Base-by-base conservation (phyloP, 371 early-diverging fungal species). In the Apophysomyces sp. region DNA sequence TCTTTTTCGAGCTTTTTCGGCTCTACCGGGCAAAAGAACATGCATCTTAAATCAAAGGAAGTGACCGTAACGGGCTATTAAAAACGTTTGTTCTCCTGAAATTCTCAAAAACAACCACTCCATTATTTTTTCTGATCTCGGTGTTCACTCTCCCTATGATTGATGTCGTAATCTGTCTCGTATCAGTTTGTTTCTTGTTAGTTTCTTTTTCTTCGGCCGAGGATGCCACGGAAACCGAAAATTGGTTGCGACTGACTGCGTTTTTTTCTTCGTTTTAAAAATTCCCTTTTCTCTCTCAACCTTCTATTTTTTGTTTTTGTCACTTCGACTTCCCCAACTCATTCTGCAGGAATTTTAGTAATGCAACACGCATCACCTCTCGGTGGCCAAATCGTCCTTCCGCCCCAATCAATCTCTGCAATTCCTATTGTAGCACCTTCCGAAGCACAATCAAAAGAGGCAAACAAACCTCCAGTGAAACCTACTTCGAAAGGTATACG, bases 371-470 rank as follows among this genome's bases (percentile, higher is more conserved):
- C 63, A 40, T 24, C 39, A 18, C 31, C 68, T 51, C 63, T 80
- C 65, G 74, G 75, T 62, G 68, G 71, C 52, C 72, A 79, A 58
- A 76, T 80, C 59, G 69, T 77, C 40, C 57, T 80, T 44, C 81
- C 78, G 55, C 66, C 77, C 21, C 69, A 76, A 55, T 62, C 74
- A 34, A 66, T 83, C 36, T 81, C 84, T 51, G 85, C 83, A 29
- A 83, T 86, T 57, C 86, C 86, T 24, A 86, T 86, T 57, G 77
- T 84, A 37, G 71, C 82, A 49, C 86, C 84, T 41, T 68, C 81
- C 16, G 71, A 71, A 31, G 62, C 71, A 13, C 57, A 66, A 55
- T 31, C 69, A 58, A 68, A 57, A 52, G 69, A 52, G 32, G 29
- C 65, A 57, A 70, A 63, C 58, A 32, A 73, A 54, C 44, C 66